These are phyloP conservation scores for Phialocephala sp. DNA, from an alignment of 2,329 filamentous ascomycete genomes.

Conservation along the genomic window DNA sequence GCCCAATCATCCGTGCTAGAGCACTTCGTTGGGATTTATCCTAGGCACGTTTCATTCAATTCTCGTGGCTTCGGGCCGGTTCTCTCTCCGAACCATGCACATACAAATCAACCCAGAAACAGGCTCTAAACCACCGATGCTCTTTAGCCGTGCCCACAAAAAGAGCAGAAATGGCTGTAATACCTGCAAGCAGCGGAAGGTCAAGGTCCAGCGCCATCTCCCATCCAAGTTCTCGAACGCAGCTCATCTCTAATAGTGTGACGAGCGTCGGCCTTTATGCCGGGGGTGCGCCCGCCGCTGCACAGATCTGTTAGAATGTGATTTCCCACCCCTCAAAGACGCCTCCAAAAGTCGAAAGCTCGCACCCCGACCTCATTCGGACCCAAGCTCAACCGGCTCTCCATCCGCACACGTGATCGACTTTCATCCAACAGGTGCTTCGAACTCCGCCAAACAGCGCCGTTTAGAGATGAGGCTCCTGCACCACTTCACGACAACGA, in stretches of 20 bases:
- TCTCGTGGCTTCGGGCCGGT: no score
- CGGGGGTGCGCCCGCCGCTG: not conserved
- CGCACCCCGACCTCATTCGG: not conserved
- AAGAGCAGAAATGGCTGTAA: not conserved
- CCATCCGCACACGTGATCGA: not conserved
- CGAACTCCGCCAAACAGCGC: not conserved
- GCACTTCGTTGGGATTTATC: no score
- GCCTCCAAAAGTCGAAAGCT: not conserved
- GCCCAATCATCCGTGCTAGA: no score
- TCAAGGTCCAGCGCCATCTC: not conserved
- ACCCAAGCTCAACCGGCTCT: not conserved
- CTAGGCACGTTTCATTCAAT: no score
- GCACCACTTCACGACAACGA: not conserved
- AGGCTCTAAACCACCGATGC: no score
- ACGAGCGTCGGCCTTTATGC: not conserved
- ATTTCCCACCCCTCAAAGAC: not conserved
- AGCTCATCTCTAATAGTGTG: not conserved
- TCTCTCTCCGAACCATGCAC: no score
- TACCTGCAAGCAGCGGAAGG: not conserved
- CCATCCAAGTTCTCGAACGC: not conserved
- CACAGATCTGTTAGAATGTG: not conserved
- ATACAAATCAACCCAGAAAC: no score
- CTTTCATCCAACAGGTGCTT: not conserved
- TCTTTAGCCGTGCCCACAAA: not conserved
- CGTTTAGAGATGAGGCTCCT: slow-evolving; percentile 2